Percentiles rank a stretch among this genome's conserved stretches.
Evolutionary conservation across 1,284 basidiomycete genomes (phyloP).

Genomic region (Sanghuangporus baumii): DNA sequence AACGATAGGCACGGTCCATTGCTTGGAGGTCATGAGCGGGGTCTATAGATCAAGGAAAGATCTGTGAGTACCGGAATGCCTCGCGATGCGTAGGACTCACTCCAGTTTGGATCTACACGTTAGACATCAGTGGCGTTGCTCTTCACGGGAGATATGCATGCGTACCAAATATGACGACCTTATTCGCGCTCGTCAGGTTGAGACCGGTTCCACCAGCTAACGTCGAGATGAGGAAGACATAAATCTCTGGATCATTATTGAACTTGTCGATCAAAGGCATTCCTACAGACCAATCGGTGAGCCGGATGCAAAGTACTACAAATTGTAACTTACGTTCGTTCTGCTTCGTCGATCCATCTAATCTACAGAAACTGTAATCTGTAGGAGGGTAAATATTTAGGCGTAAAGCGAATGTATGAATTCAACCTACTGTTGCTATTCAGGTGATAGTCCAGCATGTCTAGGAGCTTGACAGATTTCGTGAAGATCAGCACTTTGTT

Average conservation of each 20-base stretch:
- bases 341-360: constrained; percentile 70
- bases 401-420: neutral
- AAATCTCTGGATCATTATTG: constrained; percentile 67
- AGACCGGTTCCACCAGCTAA: constrained; percentile 73
- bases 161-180: constrained; percentile 79
- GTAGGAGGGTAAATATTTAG: constrained; percentile 4
- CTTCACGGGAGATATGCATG: constrained; percentile 20
- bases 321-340: constrained; percentile 46
- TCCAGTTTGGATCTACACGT: constrained; percentile 78
- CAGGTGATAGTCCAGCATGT: constrained; percentile 73
- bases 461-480: constrained; percentile 76
- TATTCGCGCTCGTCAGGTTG: constrained; percentile 74
- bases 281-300: constrained; percentile 36
- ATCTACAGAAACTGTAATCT: constrained; percentile 62
- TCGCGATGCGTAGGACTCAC: constrained; percentile 38
- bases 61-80: neutral
- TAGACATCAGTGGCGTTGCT: neutral
- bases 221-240: constrained; percentile 77
- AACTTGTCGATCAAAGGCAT: constrained; percentile 81
- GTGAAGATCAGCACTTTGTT: constrained; percentile 87
- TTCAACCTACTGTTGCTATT: constrained; percentile 39
- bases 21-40: constrained; percentile 85
- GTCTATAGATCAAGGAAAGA: constrained; percentile 37
- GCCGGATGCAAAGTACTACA: neutral
- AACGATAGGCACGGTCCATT: constrained; percentile 85